Conservation (phyloP, 2,329 filamentous ascomycete species). For the Ascosphaera aggregata region DNA sequence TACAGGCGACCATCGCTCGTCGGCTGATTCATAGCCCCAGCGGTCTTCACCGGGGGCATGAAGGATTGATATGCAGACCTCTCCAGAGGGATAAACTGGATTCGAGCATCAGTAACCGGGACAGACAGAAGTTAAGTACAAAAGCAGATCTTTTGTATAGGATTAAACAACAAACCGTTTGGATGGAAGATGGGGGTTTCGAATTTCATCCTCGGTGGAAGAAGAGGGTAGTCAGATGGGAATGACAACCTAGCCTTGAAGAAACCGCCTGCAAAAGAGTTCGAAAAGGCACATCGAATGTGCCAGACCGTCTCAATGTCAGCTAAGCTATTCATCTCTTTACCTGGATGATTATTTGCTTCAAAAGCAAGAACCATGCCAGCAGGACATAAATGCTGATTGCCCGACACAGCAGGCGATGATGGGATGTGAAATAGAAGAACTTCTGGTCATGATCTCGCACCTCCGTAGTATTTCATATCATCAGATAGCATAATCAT, state of each 20-base stretch:
- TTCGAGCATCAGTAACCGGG: neutral
- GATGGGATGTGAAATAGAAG: too few relatives aligned
- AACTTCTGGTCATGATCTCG: too few relatives aligned
- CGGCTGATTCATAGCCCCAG: conserved; percentile 75
- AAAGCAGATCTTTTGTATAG: neutral
- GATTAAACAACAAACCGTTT: conserved; percentile 36
- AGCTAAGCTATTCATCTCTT: neutral
- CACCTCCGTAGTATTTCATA: conserved; percentile 81
- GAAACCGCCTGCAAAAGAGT: conserved; percentile 48
- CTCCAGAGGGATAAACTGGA: conserved; percentile 55
- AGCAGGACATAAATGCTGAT: too few relatives aligned
- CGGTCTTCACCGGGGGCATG: conserved; percentile 88
- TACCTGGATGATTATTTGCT: neutral
- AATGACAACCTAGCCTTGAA: conserved; percentile 74
- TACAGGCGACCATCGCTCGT: conserved; percentile 84
- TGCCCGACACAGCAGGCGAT: too few relatives aligned
- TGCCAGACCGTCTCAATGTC: too few relatives aligned
- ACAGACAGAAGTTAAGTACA: neutral
- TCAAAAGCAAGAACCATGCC: conserved; percentile 1
- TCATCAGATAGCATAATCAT: conserved; percentile 97
- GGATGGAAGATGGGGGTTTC: conserved; percentile 76
- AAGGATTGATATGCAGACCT: conserved; percentile 90
- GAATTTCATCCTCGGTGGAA: conserved; percentile 78
- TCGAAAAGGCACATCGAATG: neutral
- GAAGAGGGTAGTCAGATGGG: conserved; percentile 62